Base-by-base conservation (phyloP, 129 eudicot genomes). In the Centaurea solstitialis region DNA sequence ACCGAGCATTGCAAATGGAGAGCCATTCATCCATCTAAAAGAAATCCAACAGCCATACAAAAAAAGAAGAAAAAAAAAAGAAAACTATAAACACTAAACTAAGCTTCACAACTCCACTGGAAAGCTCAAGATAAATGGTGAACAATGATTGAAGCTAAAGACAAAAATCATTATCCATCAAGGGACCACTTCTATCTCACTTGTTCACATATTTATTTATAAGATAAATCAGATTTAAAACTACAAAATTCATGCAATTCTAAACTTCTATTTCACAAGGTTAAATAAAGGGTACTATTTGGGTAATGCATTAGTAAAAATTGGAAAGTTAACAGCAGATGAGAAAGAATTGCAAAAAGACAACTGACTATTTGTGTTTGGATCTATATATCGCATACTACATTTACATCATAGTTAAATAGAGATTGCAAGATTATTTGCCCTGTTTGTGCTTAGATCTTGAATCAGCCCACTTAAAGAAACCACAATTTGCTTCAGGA, bases 401-500 rank as follows among this genome's bases (percentile, higher is more conserved):
- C 77, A 62, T 72, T 38, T 13, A 57, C 81, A 76, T 21, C n/a
- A 22, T 7, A 17, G 1, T 22, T 30, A 20, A 23, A 22, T 43
- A 20, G 62, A 21, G 41, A 75, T 53, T 50, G 8, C 80, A 73
- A 59, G 41, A 68, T 90, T 83, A 88, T 39, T 73, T 76, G 43
- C 77, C 79, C 76, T 86, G 64, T 86, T 84, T 89, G 24, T 77
- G 73, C 82, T 87, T 93, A 11, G 95, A 73, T 72, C 80, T 90
- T n/a, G 87, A 74, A 82, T 87, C 90, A 35, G 97, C 93, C 99
- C 99, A 95, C 84, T 89, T 89, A 76, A 93, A 95, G 83, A 81
- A 93, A 33, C 93, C 97, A 84, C 98, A 96, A 76, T 93, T 93
- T 22, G 98, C 94, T 88, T 96, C 99, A 53, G 93, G 94, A 88